Evolutionary conservation across 305 asterid species (phyloP).

Genomic region (Striga hermonthica): DNA sequence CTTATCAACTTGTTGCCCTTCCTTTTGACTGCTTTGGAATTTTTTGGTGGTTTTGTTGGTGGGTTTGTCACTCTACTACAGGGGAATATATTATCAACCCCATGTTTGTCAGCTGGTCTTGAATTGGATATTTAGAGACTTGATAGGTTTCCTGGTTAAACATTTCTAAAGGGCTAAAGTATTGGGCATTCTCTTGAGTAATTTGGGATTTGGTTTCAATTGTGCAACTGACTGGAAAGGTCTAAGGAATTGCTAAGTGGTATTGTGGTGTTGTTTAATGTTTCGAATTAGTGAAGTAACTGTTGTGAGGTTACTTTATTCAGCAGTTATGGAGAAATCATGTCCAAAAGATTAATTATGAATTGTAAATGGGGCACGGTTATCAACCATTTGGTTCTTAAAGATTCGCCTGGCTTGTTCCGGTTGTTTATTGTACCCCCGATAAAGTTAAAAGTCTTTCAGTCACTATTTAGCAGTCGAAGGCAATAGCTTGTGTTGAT

Average conservation of each 20-base stretch:
- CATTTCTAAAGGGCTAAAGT: not conserved
- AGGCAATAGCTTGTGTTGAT: constrained; percentile 4
- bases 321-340: constrained; percentile 3
- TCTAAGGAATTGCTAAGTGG: not conserved
- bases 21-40: not conserved
- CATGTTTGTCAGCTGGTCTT: constrained; percentile 11
- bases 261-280: not conserved
- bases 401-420: constrained; percentile 15
- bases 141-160: not conserved
- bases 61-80: not conserved
- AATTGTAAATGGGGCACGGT: not conserved
- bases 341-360: constrained; percentile 14
- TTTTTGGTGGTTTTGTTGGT: not conserved
- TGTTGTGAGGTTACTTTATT: constrained; percentile 3
- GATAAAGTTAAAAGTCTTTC: not conserved
- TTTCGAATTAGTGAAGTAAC: not conserved
- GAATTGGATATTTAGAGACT: constrained; percentile 1
- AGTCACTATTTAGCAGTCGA: not conserved
- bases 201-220: not conserved
- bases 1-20: not conserved
- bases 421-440: constrained; percentile 11
- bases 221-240: not conserved
- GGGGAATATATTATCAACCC: not conserved
- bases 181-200: not conserved
- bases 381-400: not conserved